Evolutionary conservation across 2,329 filamentous ascomycete species (phyloP), one percentile per base, ranked within the genome.

Genomic region (Venturia aucupariae): DNA sequence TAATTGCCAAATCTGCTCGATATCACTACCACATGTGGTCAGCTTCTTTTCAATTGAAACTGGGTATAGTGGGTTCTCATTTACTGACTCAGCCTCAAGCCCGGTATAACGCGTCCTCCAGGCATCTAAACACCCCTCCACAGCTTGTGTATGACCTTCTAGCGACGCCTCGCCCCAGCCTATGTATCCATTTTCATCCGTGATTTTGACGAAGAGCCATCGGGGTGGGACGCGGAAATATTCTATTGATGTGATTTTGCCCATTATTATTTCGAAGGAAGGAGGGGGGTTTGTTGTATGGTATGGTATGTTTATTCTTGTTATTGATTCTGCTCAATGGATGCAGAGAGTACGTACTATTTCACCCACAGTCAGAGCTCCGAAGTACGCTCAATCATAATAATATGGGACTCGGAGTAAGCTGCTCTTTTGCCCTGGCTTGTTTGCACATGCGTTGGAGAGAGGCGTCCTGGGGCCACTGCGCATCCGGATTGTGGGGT

Each of bases 1-100:
- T 92, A 32, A 81, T 72, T 91, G 89, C 90, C 90, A 92, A 65
- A 92, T 87, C 67, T 90, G 86, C 71, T 92, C 89, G n/a, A 48
- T 48, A 24, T 48, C 44, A 24, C 44, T 48, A 24, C 11, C 11
- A 10, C 41, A 42, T 42, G 3, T 15, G 4, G 11, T 42, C 11
- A 42, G 39, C 39, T 3, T 19, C 4, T 19, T 42, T 42, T 13
- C 67, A 57, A 61, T 19, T 42, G n/a, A n/a, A n/a, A n/a, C n/a
- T n/a, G n/a, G n/a, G n/a, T n/a, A n/a, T n/a, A n/a, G n/a, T n/a
- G n/a, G n/a, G n/a, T 19, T 42, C 15, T 13, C 67, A 57, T 60
- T 19, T 42, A 71, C 75, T 65, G 75, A 89, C 87, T 90, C 85
- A 39, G 89, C 89, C 70, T 91, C 88, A 68, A 85, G 80, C 0